Base-by-base conservation (phyloP, 2,329 filamentous ascomycete genomes). In the Cryphonectria japonica region DNA sequence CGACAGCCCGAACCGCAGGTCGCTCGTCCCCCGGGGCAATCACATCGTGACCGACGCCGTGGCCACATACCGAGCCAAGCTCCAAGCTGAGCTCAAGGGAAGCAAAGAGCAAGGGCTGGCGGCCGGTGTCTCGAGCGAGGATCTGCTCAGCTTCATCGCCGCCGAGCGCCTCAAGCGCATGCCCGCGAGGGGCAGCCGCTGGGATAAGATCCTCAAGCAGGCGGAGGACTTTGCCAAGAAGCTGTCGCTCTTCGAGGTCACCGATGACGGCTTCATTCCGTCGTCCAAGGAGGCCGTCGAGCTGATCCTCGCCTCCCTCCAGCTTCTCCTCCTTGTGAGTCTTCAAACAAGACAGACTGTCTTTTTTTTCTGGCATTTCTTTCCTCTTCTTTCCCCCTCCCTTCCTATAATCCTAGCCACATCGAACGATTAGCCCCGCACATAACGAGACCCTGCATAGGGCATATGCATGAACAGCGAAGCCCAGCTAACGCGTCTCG, bases 131-230 rank as follows among this genome's bases (percentile, higher is more conserved):
- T 73, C 71, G 52, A 73, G 71, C 67, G 71, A 73, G 71, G 60
- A 60, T 63, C 57, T 73, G 29, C 63, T 71, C 26, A 34, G 52
- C 67, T 73, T 73, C 66, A 73, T 73, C 29, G 69, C 71, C 54
- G 66, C 62, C 34, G 71, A 73, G 71, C 71, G 71, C 54, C 71
- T 73, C 63, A 71, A 68, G 67, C 65, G 71, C 39, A 73, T 73
- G 71, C 71, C 71, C 16, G 71, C 71, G 14, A 61, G 71, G 60
- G 71, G 71, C 69, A 73, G 71, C 46, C 71, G 71, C 29, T 73
- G 71, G 71, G 71, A 73, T 63, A 73, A 73, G 65, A 73, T 73
- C 67, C 69, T 73, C 54, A 73, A 73, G 37, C 71, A 69, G 69
- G 69, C 69, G 41, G 71, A 73, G 43, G 71, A 73, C 62, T 73